These are phyloP conservation scores for Hyaloperonospora arabidopsidis DNA, from an alignment of 352 stramenopile species.

Conservation along the genomic window DNA sequence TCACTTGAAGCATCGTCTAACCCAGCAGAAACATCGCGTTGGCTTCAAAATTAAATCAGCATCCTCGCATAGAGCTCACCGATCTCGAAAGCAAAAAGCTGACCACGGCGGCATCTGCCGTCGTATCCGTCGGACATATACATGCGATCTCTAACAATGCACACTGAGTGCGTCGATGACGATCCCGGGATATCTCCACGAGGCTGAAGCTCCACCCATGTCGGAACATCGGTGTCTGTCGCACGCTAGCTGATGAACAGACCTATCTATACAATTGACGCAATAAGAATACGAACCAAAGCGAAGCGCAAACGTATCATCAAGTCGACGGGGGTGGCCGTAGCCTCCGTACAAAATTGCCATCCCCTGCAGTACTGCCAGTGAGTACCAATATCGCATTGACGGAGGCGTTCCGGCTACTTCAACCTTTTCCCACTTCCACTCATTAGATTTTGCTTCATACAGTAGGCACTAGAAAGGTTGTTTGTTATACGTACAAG, in stretches of 20 bases:
- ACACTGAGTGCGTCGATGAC: slow-evolving; percentile 48
- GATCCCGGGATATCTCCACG: slow-evolving; percentile 37
- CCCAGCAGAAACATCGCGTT: slow-evolving; percentile 1
- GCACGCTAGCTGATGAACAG: not conserved
- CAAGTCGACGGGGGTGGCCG: slow-evolving; percentile 39
- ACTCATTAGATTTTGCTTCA: slow-evolving; percentile 30
- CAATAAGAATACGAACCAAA: slow-evolving; percentile 28
- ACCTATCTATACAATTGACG: not conserved
- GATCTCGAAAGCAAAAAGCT: slow-evolving; percentile 41
- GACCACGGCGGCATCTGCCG: slow-evolving; percentile 42
- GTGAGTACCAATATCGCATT: slow-evolving; percentile 60
- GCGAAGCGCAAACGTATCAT: slow-evolving; percentile 48
- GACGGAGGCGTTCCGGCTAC: slow-evolving; percentile 37
- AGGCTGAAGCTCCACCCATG: slow-evolving; percentile 40
- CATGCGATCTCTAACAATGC: slow-evolving; percentile 40
- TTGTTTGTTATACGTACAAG: not conserved
- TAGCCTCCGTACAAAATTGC: slow-evolving; percentile 52
- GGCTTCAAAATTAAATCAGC: not conserved
- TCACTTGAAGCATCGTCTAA: slow-evolving; percentile 30
- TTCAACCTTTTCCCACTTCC: slow-evolving; percentile 44
- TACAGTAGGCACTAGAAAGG: not conserved
- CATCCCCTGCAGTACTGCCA: slow-evolving; percentile 34
- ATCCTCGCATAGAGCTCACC: slow-evolving; percentile 14
- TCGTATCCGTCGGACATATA: slow-evolving; percentile 61
- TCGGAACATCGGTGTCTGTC: slow-evolving; percentile 32